Evolutionary conservation across 2,329 filamentous ascomycete species (phyloP), one percentile per base, ranked within the genome.

Genomic region (Calonectria pseudoturangicola): DNA sequence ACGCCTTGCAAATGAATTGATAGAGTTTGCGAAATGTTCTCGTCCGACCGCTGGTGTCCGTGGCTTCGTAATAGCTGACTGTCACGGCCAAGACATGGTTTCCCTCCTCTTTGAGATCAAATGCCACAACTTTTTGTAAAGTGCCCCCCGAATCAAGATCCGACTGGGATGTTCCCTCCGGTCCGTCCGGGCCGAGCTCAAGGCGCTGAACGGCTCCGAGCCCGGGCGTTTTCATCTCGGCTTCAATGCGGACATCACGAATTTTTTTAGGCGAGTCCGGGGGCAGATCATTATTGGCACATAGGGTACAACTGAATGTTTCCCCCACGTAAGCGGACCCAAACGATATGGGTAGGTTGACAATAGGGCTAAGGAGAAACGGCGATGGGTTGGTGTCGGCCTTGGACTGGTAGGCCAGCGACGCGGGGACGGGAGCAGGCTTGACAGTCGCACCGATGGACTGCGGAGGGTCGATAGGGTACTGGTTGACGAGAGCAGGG

Each of bases 291-390:
- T 98, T 96, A 87, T 98, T 98, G n/a, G 94, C 96, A 85, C 96
- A 98, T 27, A 98, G 89, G 1, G 96, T 98, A 85, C 97, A 99
- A 75, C 93, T 93, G 85, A 99, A 98, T 0, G 93, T 95, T 86
- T 98, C 96, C 79, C 97, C 97, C 25, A 98, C 96, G 83, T 98
- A 98, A 10, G 96, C 96, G 15, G 95, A 96, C 54, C 96, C 96
- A 83, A 99, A 98, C 0, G 95, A 93, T 18, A 95, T 93, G 12
- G 97, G 96, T 1, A 98, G 92, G 58, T 95, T 97, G 79, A 98
- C 90, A 66, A 92, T 88, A 1, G 91, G 91, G 41, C 88, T 89
- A 74, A 93, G 87, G 72, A 92, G 83, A 82, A 91, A 91, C 8
- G 89, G 88, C 16, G 86, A 83, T 4, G 89, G 86, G 75, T 90